Percentiles rank a stretch among this genome's conserved stretches.
Conservation (phyloP, 169 alveolate species). For the Ichthyophthirius multifiliis region DNA sequence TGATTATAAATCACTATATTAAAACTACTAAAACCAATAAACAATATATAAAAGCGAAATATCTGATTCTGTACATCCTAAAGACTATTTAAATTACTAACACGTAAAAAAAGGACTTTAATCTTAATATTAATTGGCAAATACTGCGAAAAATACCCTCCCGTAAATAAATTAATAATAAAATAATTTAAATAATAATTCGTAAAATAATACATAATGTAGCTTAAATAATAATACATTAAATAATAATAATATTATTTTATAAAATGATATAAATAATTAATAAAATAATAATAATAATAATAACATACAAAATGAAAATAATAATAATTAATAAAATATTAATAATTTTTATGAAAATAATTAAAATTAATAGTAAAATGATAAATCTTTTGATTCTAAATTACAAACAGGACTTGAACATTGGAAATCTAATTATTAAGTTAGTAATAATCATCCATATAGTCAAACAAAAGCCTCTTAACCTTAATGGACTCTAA, state of each 20-base stretch:
- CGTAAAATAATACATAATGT: background rate
- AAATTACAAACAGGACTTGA: conserved; percentile 28
- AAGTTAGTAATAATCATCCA: conserved; percentile 30
- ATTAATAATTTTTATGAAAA: too few relatives aligned
- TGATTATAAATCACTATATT: background rate
- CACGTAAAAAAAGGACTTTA: conserved; percentile 7
- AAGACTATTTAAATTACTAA: background rate
- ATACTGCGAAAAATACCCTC: conserved; percentile 8
- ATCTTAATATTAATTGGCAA: background rate
- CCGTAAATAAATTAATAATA: conserved; percentile 5
- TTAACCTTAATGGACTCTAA: conserved; percentile 31
- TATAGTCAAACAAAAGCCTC: conserved; percentile 17
- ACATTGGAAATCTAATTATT: conserved; percentile 40
- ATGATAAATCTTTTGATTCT: background rate
- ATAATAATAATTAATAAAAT: too few relatives aligned
- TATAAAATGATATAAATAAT: too few relatives aligned
- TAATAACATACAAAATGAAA: too few relatives aligned
- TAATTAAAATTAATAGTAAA: too few relatives aligned
- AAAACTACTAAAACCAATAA: background rate
- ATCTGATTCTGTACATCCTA: conserved; percentile 19
- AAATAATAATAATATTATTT: background rate
- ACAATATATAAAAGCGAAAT: conserved; percentile 2
- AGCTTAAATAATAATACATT: background rate
- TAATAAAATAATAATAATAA: too few relatives aligned
- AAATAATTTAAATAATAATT: background rate